Evolutionary conservation across 768 basidiomycete species (phyloP).

Genomic region (Tylopilus cervinicoccineus): DNA sequence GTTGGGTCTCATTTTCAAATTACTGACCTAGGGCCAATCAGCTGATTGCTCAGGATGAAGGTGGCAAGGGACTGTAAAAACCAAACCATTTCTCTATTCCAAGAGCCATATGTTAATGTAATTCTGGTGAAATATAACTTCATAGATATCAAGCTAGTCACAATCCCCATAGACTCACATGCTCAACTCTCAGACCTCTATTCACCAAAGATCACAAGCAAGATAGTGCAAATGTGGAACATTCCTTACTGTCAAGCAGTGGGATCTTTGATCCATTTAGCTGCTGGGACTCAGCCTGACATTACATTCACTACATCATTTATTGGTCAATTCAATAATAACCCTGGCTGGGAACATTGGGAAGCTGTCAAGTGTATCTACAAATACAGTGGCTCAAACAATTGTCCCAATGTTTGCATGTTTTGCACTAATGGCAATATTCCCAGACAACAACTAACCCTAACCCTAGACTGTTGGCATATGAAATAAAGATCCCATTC

Average conservation of each 20-base stretch:
- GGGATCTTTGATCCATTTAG: background rate
- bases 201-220: background rate
- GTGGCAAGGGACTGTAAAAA: background rate
- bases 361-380: too few relatives aligned
- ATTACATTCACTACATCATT: too few relatives aligned
- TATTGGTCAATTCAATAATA: too few relatives aligned
- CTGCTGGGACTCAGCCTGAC: background rate
- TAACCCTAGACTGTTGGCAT: too few relatives aligned
- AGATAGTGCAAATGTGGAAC: background rate
- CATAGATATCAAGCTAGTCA: background rate
- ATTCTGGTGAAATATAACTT: background rate
- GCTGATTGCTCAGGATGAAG: constrained; percentile 5
- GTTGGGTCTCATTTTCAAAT: background rate
- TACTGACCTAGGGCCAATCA: constrained; percentile 1
- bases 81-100: background rate
- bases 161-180: background rate
- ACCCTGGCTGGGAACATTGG: too few relatives aligned
- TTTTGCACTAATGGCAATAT: too few relatives aligned
- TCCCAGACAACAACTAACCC: too few relatives aligned
- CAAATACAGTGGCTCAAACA: too few relatives aligned
- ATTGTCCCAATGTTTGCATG: too few relatives aligned
- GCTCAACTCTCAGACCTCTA: background rate
- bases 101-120: background rate
- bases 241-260: background rate
- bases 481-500: too few relatives aligned